Evolutionary conservation across 257 asterid species (phyloP).

Genomic region (Eucommia ulmoides): DNA sequence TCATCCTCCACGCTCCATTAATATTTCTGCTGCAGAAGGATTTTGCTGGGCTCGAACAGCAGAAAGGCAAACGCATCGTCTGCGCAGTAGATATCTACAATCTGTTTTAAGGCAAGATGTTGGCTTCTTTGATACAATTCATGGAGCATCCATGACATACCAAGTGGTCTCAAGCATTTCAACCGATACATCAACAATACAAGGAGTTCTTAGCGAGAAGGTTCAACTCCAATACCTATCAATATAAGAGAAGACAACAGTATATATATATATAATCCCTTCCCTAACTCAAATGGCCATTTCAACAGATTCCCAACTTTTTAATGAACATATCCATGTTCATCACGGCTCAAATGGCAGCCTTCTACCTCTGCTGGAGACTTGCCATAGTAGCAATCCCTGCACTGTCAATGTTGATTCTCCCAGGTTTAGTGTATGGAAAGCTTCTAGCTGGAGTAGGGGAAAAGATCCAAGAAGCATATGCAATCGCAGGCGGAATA

Average conservation of each 20-base stretch:
- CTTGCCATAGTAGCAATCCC: slow-evolving; percentile 70
- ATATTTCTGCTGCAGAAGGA: slow-evolving; percentile 84
- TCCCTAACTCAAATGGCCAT: not conserved
- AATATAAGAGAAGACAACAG: not conserved
- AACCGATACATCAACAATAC: slow-evolving; percentile 69
- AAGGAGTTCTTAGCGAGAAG: slow-evolving; percentile 87
- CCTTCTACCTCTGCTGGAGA: slow-evolving; percentile 62
- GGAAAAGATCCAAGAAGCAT: slow-evolving; percentile 50
- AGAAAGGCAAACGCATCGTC: slow-evolving; percentile 77
- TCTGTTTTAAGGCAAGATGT: slow-evolving; percentile 94
- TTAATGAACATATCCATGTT: slow-evolving; percentile 64
- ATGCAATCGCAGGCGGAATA: slow-evolving; percentile 42
- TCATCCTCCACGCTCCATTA: no score
- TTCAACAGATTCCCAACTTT: slow-evolving; percentile 54
- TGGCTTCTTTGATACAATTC: slow-evolving; percentile 82
- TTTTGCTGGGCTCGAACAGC: slow-evolving; percentile 97
- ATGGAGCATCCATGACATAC: slow-evolving; percentile 77
- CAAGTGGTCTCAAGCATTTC: slow-evolving; percentile 76
- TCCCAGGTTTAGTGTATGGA: slow-evolving; percentile 86
- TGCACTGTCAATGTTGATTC: slow-evolving; percentile 39
- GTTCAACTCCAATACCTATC: slow-evolving; percentile 10
- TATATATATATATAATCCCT: not conserved
- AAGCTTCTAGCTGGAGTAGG: slow-evolving; percentile 54
- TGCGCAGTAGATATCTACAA: slow-evolving; percentile 55
- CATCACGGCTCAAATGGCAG: slow-evolving; percentile 46